These are phyloP conservation scores for Scleromitrula shiraiana DNA, from an alignment of 2,329 filamentous ascomycete species.

Conservation along the genomic window DNA sequence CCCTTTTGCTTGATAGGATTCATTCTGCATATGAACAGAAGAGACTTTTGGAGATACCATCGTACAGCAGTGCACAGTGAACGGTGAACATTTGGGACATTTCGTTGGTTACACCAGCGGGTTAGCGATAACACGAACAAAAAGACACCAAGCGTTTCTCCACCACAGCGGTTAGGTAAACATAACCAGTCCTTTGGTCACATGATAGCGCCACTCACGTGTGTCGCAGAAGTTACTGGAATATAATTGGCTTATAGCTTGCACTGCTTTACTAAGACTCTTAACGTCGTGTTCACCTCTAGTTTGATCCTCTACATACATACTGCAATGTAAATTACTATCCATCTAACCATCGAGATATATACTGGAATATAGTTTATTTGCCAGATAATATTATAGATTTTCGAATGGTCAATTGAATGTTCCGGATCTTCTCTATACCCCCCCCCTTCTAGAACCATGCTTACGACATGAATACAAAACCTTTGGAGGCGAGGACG, in stretches of 20 bases:
- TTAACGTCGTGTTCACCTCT: background rate
- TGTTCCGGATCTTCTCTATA: slow-evolving; percentile 2
- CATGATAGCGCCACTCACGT: too few relatives aligned
- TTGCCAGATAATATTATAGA: background rate
- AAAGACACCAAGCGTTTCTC: too few relatives aligned
- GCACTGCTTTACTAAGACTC: background rate
- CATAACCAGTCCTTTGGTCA: background rate
- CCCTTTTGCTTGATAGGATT: too few relatives aligned
- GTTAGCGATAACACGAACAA: too few relatives aligned
- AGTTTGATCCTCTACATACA: background rate
- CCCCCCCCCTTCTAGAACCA: background rate
- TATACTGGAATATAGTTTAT: background rate
- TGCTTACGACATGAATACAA: background rate
- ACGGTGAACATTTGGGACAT: too few relatives aligned
- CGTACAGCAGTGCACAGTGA: too few relatives aligned
- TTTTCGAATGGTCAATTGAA: slow-evolving; percentile 1
- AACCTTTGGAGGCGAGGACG: slow-evolving; percentile 12
- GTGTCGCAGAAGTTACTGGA: too few relatives aligned
- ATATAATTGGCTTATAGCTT: too few relatives aligned
- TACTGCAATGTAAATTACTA: too few relatives aligned
- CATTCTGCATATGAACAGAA: background rate
- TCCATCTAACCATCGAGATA: background rate
- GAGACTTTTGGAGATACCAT: background rate
- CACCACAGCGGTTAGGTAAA: background rate
- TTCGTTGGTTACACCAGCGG: too few relatives aligned